Evolutionary conservation across 2,329 filamentous ascomycete genomes (phyloP), one percentile per base, ranked within the genome.

Genomic region (Sarocladium strictum): DNA sequence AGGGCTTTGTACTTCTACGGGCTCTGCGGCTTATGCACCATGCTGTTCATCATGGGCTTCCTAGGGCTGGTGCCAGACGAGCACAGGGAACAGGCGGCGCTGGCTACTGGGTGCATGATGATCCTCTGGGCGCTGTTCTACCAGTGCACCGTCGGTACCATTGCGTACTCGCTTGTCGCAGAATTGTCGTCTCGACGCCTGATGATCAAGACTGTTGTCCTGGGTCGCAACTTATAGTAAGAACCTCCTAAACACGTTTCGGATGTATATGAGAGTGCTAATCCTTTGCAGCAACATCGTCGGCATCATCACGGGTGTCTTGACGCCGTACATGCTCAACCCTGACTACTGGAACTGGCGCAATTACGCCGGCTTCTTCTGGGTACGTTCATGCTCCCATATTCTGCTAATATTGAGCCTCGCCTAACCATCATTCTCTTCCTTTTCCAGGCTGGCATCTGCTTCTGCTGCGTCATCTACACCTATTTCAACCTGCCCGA

Each of bases 271-370:
- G n/a, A n/a, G n/a, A n/a, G n/a, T n/a, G 60, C 60, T 47, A 12
- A 49, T 37, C 59, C 59, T 60, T n/a, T 54, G 50, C 50, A 83
- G 80, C 76, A 92, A 94, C 64, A 74, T 96, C 52, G 87, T 92
- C 41, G 86, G 82, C 59, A 96, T 97, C 60, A 72, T 96, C 62
- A 89, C 85, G 65, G 86, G 84, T 52, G 86, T 96, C 3, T 71
- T 96, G 38, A 95, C 90, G 0, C 91, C 91, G 0, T 96, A 95
- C 72, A 96, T 96, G 91, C 79, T 96, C 40, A 96, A 96, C 72
- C 90, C 91, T 0, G 79, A 76, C 1, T 87, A 84, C 0, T 96
- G 92, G 91, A 76, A 95, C 70, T 96, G 90, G 91, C 78, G 83
- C 57, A 94, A 94, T 72, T 94, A 81, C 63, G 82, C 90, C 0